Evolutionary conservation across 495 filamentous ascomycete genomes (phyloP).

Genomic region (Trichoderma erinaceum): DNA sequence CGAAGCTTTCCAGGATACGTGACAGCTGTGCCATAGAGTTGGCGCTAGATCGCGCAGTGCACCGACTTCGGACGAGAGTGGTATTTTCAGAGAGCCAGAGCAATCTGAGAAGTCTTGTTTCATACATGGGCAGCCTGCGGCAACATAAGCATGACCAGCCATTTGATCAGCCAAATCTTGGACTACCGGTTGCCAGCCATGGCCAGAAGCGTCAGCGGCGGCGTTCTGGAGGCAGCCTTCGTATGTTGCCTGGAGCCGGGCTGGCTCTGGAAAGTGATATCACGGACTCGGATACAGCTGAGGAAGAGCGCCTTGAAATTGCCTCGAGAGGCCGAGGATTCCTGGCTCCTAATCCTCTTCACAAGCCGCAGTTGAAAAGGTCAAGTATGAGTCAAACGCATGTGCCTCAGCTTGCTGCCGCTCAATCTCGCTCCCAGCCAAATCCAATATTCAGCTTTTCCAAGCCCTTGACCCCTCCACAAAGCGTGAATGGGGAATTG

Average conservation of each 20-base stretch:
- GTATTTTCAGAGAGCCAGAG: slow-evolving; percentile 69
- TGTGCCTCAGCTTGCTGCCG: slow-evolving; percentile 19
- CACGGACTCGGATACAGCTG: slow-evolving; percentile 35
- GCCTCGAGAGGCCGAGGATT: background rate
- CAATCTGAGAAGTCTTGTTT: background rate
- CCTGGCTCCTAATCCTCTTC: background rate
- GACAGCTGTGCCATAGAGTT: slow-evolving; percentile 84
- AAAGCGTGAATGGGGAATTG: background rate
- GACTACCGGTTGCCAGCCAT: background rate
- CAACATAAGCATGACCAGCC: background rate
- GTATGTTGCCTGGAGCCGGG: background rate
- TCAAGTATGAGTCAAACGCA: slow-evolving; percentile 25
- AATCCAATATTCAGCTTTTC: slow-evolving; percentile 28
- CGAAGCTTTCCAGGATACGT: slow-evolving; percentile 70
- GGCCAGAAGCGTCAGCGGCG: slow-evolving; percentile 6
- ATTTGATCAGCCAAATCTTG: background rate
- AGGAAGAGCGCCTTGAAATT: slow-evolving; percentile 39
- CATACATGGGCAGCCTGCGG: background rate
- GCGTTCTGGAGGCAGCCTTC: background rate
- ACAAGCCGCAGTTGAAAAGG: slow-evolving; percentile 28
- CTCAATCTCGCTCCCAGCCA: slow-evolving; percentile 22
- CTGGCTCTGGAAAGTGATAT: slow-evolving; percentile 20
- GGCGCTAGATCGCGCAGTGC: slow-evolving; percentile 76
- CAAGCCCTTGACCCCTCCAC: slow-evolving; percentile 25
- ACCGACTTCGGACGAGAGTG: slow-evolving; percentile 64